Percentiles rank a stretch among this genome's conserved stretches.
Conservation (phyloP, 1,284 basidiomycete genomes). For the Veloporphyrellus conicus region DNA sequence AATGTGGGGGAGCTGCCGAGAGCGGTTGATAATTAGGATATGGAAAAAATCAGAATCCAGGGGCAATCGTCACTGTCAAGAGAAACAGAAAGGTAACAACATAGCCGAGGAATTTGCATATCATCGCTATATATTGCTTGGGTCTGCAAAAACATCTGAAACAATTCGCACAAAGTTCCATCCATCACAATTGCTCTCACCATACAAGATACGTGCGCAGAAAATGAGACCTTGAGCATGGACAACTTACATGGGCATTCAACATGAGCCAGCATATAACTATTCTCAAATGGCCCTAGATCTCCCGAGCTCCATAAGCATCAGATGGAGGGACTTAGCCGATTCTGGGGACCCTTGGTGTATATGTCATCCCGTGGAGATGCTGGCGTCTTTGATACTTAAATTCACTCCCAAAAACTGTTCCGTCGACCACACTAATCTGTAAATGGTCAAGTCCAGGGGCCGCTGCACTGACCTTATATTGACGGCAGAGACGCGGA, state of each 20-base stretch:
- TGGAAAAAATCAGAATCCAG: not conserved
- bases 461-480: too few relatives aligned
- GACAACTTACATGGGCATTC: too few relatives aligned
- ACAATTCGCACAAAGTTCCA: too few relatives aligned
- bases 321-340: not conserved
- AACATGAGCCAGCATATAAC: not conserved
- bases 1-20: constrained; percentile 15
- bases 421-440: not conserved
- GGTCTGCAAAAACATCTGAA: too few relatives aligned
- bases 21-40: not conserved
- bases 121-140: too few relatives aligned
- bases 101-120: too few relatives aligned
- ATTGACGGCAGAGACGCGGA: too few relatives aligned
- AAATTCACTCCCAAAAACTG: too few relatives aligned
- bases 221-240: too few relatives aligned
- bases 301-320: not conserved
- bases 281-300: not conserved
- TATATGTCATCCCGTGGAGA: not conserved
- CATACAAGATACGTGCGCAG: too few relatives aligned
- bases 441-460: not conserved
- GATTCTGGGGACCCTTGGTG: not conserved
- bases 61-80: not conserved
- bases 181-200: too few relatives aligned
- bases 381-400: too few relatives aligned
- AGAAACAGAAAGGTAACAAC: not conserved